Evolutionary conservation across 2,329 filamentous ascomycete genomes (phyloP), one percentile per base, ranked within the genome.

Genomic region (Cladobotryum mycophilum): DNA sequence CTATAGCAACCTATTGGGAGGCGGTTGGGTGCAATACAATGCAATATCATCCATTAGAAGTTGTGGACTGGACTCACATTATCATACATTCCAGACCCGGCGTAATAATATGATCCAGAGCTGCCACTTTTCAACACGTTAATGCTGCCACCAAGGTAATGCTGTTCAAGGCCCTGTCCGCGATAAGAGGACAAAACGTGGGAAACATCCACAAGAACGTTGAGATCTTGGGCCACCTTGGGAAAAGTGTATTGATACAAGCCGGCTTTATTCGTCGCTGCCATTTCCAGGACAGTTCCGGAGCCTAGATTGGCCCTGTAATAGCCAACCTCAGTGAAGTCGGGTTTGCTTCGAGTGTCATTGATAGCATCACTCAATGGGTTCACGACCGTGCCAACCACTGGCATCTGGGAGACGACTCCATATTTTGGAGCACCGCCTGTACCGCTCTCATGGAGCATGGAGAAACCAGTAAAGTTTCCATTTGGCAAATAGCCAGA

Each of bases 341-440:
- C 74, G 20, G 74, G 56, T 57, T 63, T 57, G 54, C 73, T 73
- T 65, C 84, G 76, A 1, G 73, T 74, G 20, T 82, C 71, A n/a
- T 76, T 79, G 34, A 79, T 70, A 54, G 78, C 68, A 54, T 79
- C 75, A 4, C 67, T 71, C 20, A 86, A 66, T 2, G 82, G 81
- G 51, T 85, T 76, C 7, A 56, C 58, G 40, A 82, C 64, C 14
- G 61, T 61, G 0, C 78, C 79, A 0, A 76, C 58, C 1, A 80
- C 64, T 0, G 79, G 81, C 64, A 84, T 71, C 63, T 84, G 81
- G 1, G 78, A 71, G 33, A 84, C 77, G 2, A 85, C 80, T 4
- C 84, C 84, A 53, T 87, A 88, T 62, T 86, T 87, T 1, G 84
- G 82, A 1, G 81, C 81, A 1, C 84, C 84, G 7, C 84, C 84